phyloP scores from a whole-genome alignment of 1,284 basidiomycete species.

The Xanthoconium separans region DNA sequence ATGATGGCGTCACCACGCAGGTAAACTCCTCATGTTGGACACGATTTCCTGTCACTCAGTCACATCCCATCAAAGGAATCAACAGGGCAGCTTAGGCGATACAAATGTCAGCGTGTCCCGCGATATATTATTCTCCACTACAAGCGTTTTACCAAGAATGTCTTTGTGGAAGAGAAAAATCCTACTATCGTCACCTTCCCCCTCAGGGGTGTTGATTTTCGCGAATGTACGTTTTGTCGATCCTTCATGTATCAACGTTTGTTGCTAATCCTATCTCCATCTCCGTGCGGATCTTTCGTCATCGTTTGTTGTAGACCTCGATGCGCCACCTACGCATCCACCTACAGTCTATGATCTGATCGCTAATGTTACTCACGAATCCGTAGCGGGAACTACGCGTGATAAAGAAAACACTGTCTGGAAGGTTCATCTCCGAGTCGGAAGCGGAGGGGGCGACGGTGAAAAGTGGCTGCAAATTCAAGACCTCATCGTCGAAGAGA shows the following conservation, averaged over 20 bases:
- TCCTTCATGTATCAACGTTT: constrained; percentile 22
- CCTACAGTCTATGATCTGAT: constrained; percentile 89
- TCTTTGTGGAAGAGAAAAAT: constrained; percentile 98
- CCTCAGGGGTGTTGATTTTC: constrained; percentile 87
- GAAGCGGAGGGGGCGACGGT: constrained; percentile 72
- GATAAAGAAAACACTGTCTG: constrained; percentile 87
- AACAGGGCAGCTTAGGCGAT: constrained; percentile 82
- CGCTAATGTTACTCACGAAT: constrained; percentile 94
- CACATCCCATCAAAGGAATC: constrained; percentile 60
- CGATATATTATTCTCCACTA: constrained; percentile 94
- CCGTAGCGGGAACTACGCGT: constrained; percentile 88
- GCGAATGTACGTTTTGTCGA: constrained; percentile 68
- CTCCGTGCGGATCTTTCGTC: constrained; percentile 15
- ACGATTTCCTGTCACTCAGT: constrained; percentile 16
- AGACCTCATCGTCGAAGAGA: constrained; percentile 95
- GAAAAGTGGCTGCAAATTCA: constrained; percentile 98
- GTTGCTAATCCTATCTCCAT: constrained; percentile 17
- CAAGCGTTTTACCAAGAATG: constrained; percentile 98
- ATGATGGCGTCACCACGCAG: constrained; percentile 89
- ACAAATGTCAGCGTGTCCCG: constrained; percentile 86
- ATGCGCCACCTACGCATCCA: constrained; percentile 54
- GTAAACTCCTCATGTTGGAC: constrained; percentile 41
- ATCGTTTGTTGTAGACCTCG: constrained; percentile 60
- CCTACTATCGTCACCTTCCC: constrained; percentile 99
- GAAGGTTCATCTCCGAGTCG: constrained; percentile 88